A percentile compares a stretch with the other conserved stretches of the same genome.
phyloP scores from a whole-genome alignment of 2,329 filamentous ascomycete species.

The Epichloe sibirici region DNA sequence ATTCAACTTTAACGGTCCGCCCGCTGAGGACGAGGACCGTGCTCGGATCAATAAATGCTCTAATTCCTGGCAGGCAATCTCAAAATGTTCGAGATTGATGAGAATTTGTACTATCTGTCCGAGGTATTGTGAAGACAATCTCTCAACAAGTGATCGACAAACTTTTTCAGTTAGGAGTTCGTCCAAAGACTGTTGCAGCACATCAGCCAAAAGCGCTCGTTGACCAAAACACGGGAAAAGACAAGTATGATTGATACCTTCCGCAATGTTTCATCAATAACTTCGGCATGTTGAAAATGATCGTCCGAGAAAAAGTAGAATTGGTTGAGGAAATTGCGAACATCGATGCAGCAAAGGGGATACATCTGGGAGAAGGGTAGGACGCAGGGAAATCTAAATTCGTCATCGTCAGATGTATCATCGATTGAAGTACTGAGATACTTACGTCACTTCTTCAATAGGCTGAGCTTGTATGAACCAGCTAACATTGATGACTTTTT shows the following conservation, averaged over 20 bases:
- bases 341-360: slow-evolving; percentile 93
- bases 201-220: background rate
- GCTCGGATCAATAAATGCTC: slow-evolving; percentile 78
- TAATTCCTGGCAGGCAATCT: slow-evolving; percentile 80
- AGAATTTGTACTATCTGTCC: slow-evolving; percentile 98
- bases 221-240: background rate
- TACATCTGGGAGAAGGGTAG: slow-evolving; percentile 99
- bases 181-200: slow-evolving; percentile 60
- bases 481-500: slow-evolving; percentile 89
- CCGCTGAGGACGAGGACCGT: slow-evolving; percentile 67
- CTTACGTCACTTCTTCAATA: slow-evolving; percentile 61
- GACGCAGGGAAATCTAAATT: slow-evolving; percentile 75
- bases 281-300: slow-evolving; percentile 78
- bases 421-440: slow-evolving; percentile 9
- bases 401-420: background rate
- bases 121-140: slow-evolving; percentile 81
- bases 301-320: slow-evolving; percentile 98
- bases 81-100: slow-evolving; percentile 95
- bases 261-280: slow-evolving; percentile 84
- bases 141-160: slow-evolving; percentile 78
- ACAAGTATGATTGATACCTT: slow-evolving; percentile 36
- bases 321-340: slow-evolving; percentile 92
- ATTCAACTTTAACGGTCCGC: slow-evolving; percentile 64
- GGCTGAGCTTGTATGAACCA: slow-evolving; percentile 86
- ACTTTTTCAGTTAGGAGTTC: slow-evolving; percentile 88